Percentiles rank a stretch among this genome's conserved stretches.
phyloP scores from a whole-genome alignment of 495 filamentous ascomycete genomes.

The Symbiotaphrina buchneri region DNA sequence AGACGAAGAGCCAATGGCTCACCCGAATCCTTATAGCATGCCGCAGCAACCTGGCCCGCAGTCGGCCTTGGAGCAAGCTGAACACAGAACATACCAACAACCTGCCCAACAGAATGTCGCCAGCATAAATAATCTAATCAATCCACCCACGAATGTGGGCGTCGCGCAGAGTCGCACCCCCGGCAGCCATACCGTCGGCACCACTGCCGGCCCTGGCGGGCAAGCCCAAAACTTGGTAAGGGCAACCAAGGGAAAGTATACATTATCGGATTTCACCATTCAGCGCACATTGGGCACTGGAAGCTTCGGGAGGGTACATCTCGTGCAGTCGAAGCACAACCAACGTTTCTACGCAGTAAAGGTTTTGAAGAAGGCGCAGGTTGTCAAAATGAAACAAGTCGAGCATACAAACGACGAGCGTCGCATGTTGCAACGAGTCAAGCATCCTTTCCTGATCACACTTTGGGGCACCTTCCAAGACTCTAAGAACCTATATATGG shows the following conservation, averaged over 20 bases:
- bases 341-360: slow-evolving; percentile 95
- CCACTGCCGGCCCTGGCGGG: slow-evolving; percentile 7
- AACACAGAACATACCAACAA: slow-evolving; percentile 15
- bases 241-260: slow-evolving; percentile 94
- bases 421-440: slow-evolving; percentile 80
- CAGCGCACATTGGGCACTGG: slow-evolving; percentile 85
- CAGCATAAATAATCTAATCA: slow-evolving; percentile 49
- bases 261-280: slow-evolving; percentile 67
- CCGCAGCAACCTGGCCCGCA: too few species aligned
- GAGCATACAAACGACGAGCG: slow-evolving; percentile 98
- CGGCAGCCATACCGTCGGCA: slow-evolving; percentile 8
- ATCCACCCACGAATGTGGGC: slow-evolving; percentile 29
- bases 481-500: slow-evolving; percentile 91
- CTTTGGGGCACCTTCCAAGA: slow-evolving; percentile 98
- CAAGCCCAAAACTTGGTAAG: slow-evolving; percentile 21
- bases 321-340: slow-evolving; percentile 94
- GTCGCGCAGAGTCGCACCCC: slow-evolving; percentile 8
- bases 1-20: too few species aligned
- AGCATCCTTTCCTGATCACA: slow-evolving; percentile 93
- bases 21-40: too few species aligned
- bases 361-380: slow-evolving; percentile 93
- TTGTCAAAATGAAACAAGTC: slow-evolving; percentile 99
- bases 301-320: slow-evolving; percentile 87
- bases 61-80: slow-evolving; percentile 12
- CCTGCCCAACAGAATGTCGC: slow-evolving; percentile 31